Percentiles rank a stretch among this genome's conserved stretches.
Evolutionary conservation across 305 asterid species (phyloP).

Genomic region (Fraxinus sp.): DNA sequence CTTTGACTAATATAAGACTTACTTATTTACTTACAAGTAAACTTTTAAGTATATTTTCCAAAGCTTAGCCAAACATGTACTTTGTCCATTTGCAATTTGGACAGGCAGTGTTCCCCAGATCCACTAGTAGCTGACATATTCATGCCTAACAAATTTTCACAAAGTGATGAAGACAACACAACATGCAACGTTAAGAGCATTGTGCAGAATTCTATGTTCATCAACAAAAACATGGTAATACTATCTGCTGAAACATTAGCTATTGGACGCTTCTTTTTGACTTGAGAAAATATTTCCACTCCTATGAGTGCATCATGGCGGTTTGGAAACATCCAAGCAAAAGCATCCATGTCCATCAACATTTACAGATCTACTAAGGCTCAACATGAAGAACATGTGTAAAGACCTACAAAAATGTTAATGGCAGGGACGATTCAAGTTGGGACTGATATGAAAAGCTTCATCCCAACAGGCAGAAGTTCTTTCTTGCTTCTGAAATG

Average conservation of each 20-base stretch:
- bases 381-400: not conserved
- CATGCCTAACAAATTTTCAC: not conserved
- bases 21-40: not conserved
- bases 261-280: not conserved
- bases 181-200: not conserved
- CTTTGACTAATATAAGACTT: not conserved
- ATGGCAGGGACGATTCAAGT: not conserved
- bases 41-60: not conserved
- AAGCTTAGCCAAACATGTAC: not conserved
- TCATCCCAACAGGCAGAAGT: not conserved
- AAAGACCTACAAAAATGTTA: not conserved
- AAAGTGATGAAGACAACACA: not conserved
- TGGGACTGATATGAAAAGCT: not conserved
- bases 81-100: not conserved
- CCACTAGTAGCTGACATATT: not conserved
- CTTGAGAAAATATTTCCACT: not conserved
- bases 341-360: not conserved
- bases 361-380: not conserved
- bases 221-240: not conserved
- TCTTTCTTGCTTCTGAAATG: not conserved
- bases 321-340: not conserved
- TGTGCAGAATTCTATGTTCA: not conserved
- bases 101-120: not conserved
- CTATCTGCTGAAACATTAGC: not conserved
- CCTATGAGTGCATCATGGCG: not conserved